Base-by-base conservation (phyloP, 2,329 filamentous ascomycete species). In the Didymosphaeria variabile region DNA sequence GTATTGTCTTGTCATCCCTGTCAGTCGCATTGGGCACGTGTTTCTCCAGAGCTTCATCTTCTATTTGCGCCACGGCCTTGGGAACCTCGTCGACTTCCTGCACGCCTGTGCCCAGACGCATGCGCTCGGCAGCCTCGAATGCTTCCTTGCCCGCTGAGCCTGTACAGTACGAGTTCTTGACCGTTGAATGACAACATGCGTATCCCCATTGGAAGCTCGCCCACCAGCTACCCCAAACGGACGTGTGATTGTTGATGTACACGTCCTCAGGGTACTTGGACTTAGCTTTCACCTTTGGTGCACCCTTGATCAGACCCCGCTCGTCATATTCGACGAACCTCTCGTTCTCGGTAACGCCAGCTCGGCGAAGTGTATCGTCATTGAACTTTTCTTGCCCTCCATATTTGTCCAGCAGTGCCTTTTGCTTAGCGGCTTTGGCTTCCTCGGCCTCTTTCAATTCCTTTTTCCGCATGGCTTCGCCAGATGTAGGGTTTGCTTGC, bases 171-270 rank as follows among this genome's bases (percentile, higher is more conserved):
- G 93, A 97, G 79, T 99, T 98, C 81, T 97, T 97, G 64, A 97
- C 87, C 23, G 89, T 90, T 0, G 93, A 97, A 77, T 96, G 93
- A 82, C 95, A 99, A 79, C 95, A 99, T 23, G 91, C 87, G 79
- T 97, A 99, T 1, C 95, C 95, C 95, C 95, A 99, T 79, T 90
- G 87, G 81, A 97, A 98, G 73, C 92, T 89, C 56, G 89, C 87
- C 95, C 95, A 99, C 95, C 95, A 99, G 72, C 93, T 97, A 52
- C 95, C 95, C 92, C 93, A 99, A 3, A 97, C 90, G 0, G 91
- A 90, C 3, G 88, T 93, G 80, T 99, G 95, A 73, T 99, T 99
- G 82, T 97, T 94, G 76, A 91, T 86, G 57, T 91, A 82, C 0
- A 97, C 85, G 72, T 99, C 93, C 74, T 99, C 95, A 5, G 89